Evolutionary conservation across 106 monocot species (phyloP).

Genomic region (Allium sativum): DNA sequence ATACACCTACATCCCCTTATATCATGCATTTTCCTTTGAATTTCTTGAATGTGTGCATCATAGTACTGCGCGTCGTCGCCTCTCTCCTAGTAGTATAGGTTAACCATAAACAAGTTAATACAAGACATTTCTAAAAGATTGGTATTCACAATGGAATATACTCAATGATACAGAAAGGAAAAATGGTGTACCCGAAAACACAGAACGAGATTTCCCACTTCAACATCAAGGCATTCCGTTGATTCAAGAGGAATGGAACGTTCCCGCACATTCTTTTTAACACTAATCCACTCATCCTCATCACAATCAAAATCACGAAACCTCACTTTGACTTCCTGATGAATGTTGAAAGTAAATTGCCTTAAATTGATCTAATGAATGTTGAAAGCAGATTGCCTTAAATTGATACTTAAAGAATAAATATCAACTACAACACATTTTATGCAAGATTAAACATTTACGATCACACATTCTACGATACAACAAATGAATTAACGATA

Average conservation of each 20-base stretch:
- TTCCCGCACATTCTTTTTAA: slow-evolving; percentile 39
- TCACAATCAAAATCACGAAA: slow-evolving; percentile 56
- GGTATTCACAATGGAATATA: not conserved
- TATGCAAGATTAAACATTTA: too few relatives aligned
- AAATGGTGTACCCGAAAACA: slow-evolving; percentile 46
- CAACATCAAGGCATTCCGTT: slow-evolving; percentile 49
- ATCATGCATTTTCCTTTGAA: slow-evolving; percentile 36
- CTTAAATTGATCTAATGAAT: too few relatives aligned
- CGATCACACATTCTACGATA: too few relatives aligned
- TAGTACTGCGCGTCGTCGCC: slow-evolving; percentile 26
- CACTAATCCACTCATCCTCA: slow-evolving; percentile 76
- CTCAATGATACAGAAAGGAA: not conserved
- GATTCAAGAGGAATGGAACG: slow-evolving; percentile 67
- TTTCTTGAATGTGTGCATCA: slow-evolving; percentile 33
- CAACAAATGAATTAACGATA: too few relatives aligned
- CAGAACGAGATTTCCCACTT: slow-evolving; percentile 59
- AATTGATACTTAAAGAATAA: too few relatives aligned
- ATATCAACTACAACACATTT: too few relatives aligned
- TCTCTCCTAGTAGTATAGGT: slow-evolving; percentile 19
- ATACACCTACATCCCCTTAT: slow-evolving; percentile 41
- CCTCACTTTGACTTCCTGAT: slow-evolving; percentile 69
- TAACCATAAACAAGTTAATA: too few relatives aligned
- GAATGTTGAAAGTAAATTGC: not conserved
- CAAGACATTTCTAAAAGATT: not conserved
- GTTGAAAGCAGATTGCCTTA: too few relatives aligned